Conservation (phyloP, 371 early-diverging fungal genomes). For the Apophysomyces elegans region DNA sequence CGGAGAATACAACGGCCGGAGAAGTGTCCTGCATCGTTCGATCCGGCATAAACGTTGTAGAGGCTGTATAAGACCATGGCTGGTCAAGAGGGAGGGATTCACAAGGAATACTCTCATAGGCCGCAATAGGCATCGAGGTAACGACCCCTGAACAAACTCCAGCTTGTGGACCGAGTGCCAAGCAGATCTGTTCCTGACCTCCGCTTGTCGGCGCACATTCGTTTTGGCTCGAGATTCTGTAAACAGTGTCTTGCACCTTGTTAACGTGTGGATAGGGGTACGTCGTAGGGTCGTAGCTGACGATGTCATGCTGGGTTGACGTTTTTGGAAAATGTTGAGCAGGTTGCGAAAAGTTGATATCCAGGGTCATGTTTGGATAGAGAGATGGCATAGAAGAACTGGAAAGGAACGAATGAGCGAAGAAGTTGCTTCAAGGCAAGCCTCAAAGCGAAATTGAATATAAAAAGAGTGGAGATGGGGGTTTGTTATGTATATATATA, state of each 20-base stretch:
- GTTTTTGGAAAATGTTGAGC: slow-evolving; percentile 13
- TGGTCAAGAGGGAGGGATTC: not conserved
- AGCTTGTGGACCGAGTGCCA: not conserved
- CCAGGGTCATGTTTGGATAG: slow-evolving; percentile 28
- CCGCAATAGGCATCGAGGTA: not conserved
- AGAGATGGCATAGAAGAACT: slow-evolving; percentile 26
- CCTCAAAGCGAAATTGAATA: not conserved
- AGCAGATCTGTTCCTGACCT: not conserved
- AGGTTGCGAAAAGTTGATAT: slow-evolving; percentile 27
- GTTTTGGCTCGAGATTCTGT: not conserved
- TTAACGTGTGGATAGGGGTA: not conserved
- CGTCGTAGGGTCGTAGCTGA: not conserved
- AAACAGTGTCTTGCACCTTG: not conserved
- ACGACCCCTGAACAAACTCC: not conserved
- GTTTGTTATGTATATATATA: not conserved
- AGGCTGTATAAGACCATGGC: not conserved
- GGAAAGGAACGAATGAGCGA: not conserved
- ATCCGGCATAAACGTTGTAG: not conserved
- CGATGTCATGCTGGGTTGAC: not conserved
- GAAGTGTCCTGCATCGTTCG: slow-evolving; percentile 10
- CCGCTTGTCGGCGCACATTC: not conserved
- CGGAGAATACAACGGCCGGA: not conserved
- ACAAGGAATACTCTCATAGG: not conserved
- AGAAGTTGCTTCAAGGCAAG: not conserved
- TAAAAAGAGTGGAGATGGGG: slow-evolving; percentile 1